A percentile compares a stretch with the other conserved stretches of the same genome.
phyloP scores from a whole-genome alignment of 2,329 filamentous ascomycete genomes.

The Sclerotinia subarctica region DNA sequence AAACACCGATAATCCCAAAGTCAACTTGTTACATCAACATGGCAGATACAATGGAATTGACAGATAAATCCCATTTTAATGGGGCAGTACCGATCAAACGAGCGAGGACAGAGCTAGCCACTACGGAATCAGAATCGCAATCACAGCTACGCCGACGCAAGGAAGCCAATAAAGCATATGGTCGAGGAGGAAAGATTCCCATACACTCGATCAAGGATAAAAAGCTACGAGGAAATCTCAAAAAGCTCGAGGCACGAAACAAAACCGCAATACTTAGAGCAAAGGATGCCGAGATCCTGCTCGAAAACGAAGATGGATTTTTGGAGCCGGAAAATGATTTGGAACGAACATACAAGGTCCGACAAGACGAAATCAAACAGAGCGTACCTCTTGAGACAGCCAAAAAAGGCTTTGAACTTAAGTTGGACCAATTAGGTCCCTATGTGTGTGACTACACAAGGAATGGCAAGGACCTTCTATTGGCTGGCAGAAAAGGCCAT shows the following conservation, averaged over 20 bases:
- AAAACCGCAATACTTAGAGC: conserved; percentile 77
- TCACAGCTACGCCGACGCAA: conserved; percentile 47
- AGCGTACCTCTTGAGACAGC: conserved; percentile 79
- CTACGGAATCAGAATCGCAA: conserved; percentile 33
- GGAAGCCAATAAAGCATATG: conserved; percentile 74
- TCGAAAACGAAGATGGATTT: conserved; percentile 83
- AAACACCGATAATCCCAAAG: not conserved
- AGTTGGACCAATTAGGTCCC: conserved; percentile 76
- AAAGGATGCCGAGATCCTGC: conserved; percentile 91
- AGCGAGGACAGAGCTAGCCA: conserved; percentile 48
- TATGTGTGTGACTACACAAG: conserved; percentile 87
- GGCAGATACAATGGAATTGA: conserved; percentile 26
- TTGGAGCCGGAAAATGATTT: conserved; percentile 84
- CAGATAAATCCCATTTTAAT: conserved; percentile 42
- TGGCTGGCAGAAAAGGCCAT: conserved; percentile 90
- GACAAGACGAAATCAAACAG: conserved; percentile 77
- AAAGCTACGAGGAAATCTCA: conserved; percentile 80
- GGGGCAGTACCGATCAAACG: conserved; percentile 51
- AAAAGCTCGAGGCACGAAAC: conserved; percentile 76
- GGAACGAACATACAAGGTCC: conserved; percentile 88
- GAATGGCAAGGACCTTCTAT: conserved; percentile 80
- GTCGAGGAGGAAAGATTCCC: conserved; percentile 73
- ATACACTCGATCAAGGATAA: conserved; percentile 77
- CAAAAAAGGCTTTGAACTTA: conserved; percentile 89
- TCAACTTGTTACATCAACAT: conserved; percentile 12